Base-by-base conservation (phyloP, 495 filamentous ascomycete species). In the Penicillium flavigenum region DNA sequence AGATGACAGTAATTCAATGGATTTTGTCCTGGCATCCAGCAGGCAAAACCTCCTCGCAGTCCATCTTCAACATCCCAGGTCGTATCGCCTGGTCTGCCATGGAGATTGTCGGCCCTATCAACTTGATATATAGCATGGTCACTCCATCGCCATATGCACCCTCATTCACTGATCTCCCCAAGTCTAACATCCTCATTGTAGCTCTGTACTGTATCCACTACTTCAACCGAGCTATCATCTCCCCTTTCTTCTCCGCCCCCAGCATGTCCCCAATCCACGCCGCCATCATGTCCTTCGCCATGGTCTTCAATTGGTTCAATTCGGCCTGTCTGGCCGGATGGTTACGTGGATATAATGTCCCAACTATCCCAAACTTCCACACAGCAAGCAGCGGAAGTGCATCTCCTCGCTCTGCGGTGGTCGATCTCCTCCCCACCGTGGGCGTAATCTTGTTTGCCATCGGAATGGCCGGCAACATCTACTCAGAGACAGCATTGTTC, bases 211-310 rank as follows among this genome's bases (percentile, higher is more conserved):
- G 82, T 50, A 81, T 89, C 57, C 94, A 98, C 72, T 98, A 98
- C 74, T 55, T 84, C 65, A 91, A 98, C 79, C 90, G 94, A 59
- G 89, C 93, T 19, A 70, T 97, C 52, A 72, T 96, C 56, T 84
- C 85, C 36, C 92, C 94, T 2, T 77, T 86, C 41, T 74, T 92
- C 61, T 78, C 92, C 31, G 90, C 92, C 51, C 92, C 91, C 0
- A 88, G 84, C 71, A 96, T 98, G 88, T 92, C 92, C 9, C 92
- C 92, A 22, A 88, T 93, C 49, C 89, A 91, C 68, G 59, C 80
- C 10, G 52, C 82, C 17, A 74, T 96, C 58, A 85, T 84, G 76
- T 6, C 71, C 42, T 72, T 67, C 4, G 92, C 83, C 1, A 53
- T 86, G 34, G 1, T 60, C 24, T 97, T 96, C 74, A 93, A 98